Base-by-base conservation (phyloP, 179 eudicot genomes). In the Pouteria campechiana region DNA sequence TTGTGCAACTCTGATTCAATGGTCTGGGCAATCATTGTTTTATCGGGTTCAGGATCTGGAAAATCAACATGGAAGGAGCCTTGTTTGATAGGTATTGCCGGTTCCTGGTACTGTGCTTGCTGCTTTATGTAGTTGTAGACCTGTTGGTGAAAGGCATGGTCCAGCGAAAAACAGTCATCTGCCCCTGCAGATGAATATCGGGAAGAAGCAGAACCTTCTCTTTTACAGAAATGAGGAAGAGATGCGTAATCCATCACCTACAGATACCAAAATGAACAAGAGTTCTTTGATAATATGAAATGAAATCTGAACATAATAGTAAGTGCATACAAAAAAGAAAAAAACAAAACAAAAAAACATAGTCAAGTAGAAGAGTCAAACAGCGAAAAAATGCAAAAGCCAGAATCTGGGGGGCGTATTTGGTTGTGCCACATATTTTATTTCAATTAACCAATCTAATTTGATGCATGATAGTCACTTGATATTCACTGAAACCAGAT, bases 181-280 rank as follows among this genome's bases (percentile, higher is more conserved):
- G 39, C 49, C 35, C 83, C 93, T 21, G 66, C 76, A 48, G 81
- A 74, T 11, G 79, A 64, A 54, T 76, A 61, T 35, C 77, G 57
- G 25, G 94, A 80, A 32, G 99, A 87, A 20, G 96, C 96, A 1
- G 99, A 92, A 1, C 96, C 96, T 72, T 79, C 92, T 68, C 64
- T 77, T 74, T 72, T 75, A 72, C 99, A 92, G 58, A 92, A 92
- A 55, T 92, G 99, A 7, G 99, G 96, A 32, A 92, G 92, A 23
- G 89, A 75, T 16, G 70, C 78, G 38, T 87, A 87, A 60, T 92
- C 99, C 96, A 92, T 92, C 27, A 87, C 69, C 99, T 92, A 90
- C 64, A 55, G 30, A n/a, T n/a, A n/a, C n/a, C n/a, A n/a, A n/a
- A n/a, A n/a, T n/a, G n/a, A n/a, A n/a, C n/a, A n/a, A n/a, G n/a